A percentile compares a stretch with the other conserved stretches of the same genome.
phyloP scores from a whole-genome alignment of 139 green algal genomes.

The Picochlorum costavermella region DNA sequence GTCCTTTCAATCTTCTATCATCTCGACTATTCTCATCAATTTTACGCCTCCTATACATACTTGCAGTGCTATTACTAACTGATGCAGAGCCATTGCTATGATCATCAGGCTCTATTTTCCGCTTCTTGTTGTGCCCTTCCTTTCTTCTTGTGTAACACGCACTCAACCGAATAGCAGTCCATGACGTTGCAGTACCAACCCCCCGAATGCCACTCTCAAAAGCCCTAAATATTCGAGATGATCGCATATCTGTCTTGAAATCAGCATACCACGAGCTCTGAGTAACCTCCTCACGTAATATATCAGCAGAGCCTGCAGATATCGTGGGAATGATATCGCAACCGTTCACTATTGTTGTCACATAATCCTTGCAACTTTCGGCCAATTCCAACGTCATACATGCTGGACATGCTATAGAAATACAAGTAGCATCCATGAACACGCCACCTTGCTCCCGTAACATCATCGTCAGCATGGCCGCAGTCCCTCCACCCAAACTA shows the following conservation, averaged over 20 bases:
- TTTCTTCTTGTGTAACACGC: slow-evolving; percentile 23
- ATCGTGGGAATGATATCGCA: slow-evolving; percentile 63
- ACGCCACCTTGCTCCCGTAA: slow-evolving; percentile 29
- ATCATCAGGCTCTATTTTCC: background rate
- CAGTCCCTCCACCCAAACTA: slow-evolving; percentile 75
- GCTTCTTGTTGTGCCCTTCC: background rate
- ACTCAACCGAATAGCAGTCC: slow-evolving; percentile 26
- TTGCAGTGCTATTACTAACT: too few relatives aligned
- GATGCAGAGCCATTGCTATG: too few relatives aligned
- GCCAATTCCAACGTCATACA: slow-evolving; percentile 80
- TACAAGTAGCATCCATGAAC: slow-evolving; percentile 46
- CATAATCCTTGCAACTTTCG: slow-evolving; percentile 49
- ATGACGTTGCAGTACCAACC: slow-evolving; percentile 28
- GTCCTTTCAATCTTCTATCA: too few relatives aligned
- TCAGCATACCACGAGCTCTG: slow-evolving; percentile 34
- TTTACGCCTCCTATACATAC: too few relatives aligned
- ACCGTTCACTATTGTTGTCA: slow-evolving; percentile 72
- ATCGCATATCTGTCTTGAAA: slow-evolving; percentile 46
- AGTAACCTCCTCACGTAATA: slow-evolving; percentile 41
- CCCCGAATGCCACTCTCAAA: slow-evolving; percentile 35
- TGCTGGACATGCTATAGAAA: slow-evolving; percentile 74
- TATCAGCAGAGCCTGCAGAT: slow-evolving; percentile 32
- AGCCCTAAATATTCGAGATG: slow-evolving; percentile 35
- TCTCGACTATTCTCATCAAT: too few relatives aligned
- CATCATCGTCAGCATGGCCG: slow-evolving; percentile 87